Evolutionary conservation across 257 asterid species (phyloP), one percentile per base, ranked within the genome.

Genomic region (Solanum ossicruentum): DNA sequence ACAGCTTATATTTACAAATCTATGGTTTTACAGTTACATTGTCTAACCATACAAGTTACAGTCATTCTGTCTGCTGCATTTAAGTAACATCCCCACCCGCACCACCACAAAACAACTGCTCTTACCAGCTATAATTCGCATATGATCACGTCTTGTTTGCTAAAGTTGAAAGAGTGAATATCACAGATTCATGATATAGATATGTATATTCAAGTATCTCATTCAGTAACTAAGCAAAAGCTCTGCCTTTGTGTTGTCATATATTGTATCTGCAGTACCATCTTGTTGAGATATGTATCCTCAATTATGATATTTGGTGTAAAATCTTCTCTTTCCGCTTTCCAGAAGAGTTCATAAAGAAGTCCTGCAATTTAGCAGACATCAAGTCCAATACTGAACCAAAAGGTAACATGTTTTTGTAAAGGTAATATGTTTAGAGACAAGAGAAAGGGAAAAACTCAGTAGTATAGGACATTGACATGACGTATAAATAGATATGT

Each of bases 201-300:
- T 70, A 75, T 15, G 49, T 49, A 75, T 23, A 16, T 21, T 49
- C 47, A 69, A 75, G 61, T 75, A 75, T 51, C 20, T 10, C 41
- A 75, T 75, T 75, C 60, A 21, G 81, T 21, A 41, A 75, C 49
- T 75, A 49, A 75, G 43, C 43, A 75, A 41, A 73, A 47, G 36
- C 43, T 60, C 43, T 75, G 81, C 99, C 96, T 96, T 91, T 56
- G 85, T 71, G 57, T 84, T 92, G 85, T 89, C 90, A 80, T 92
- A 85, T 70, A 85, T 83, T 69, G 86, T 61, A 82, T 93, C 97
- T 45, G 92, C 94, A 73, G 99, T 93, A 84, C 99, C 99, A 91
- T 96, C 99, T 89, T 93, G 99, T 88, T 96, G 99, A 26, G 99
- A 97, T 87, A 96, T 96, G 90, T 90, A 92, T 83, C 97, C 97